phyloP scores from a whole-genome alignment of 768 basidiomycete genomes.

The Baorangia bicolor region DNA sequence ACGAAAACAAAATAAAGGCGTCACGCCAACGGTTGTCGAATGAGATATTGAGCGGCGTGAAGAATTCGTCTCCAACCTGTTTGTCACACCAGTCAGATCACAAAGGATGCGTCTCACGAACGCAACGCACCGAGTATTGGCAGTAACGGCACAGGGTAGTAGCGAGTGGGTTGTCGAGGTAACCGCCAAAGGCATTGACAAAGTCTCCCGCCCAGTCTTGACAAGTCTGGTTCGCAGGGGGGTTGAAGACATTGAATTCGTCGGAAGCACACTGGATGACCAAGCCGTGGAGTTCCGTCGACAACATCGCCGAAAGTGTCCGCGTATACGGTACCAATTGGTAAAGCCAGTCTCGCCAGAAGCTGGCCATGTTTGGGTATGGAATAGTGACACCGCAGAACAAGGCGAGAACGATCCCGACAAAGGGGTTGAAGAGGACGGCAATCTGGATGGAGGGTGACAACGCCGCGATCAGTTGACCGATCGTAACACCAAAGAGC shows the following conservation, averaged over 20 bases:
- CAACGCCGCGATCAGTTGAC: slow-evolving; percentile 71
- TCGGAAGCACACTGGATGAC: slow-evolving; percentile 58
- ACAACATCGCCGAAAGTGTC: slow-evolving; percentile 66
- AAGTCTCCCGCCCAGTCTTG: slow-evolving; percentile 68
- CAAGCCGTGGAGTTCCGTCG: slow-evolving; percentile 76
- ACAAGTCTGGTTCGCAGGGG: slow-evolving; percentile 76
- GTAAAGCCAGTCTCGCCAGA: slow-evolving; percentile 83
- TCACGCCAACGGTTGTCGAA: slow-evolving; percentile 68
- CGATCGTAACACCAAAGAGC: slow-evolving; percentile 69
- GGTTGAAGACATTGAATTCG: slow-evolving; percentile 72
- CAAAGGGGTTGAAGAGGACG: slow-evolving; percentile 77
- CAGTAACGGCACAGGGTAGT: slow-evolving; percentile 71
- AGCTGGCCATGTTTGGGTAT: slow-evolving; percentile 55
- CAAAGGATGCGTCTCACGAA: background rate
- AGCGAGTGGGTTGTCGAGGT: slow-evolving; percentile 65
- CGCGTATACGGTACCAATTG: slow-evolving; percentile 70
- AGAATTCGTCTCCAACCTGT: slow-evolving; percentile 68
- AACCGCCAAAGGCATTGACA: slow-evolving; percentile 61
- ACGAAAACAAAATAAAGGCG: slow-evolving; percentile 62
- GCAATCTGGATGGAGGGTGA: slow-evolving; percentile 78
- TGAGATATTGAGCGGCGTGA: slow-evolving; percentile 61
- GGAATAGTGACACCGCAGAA: slow-evolving; percentile 86
- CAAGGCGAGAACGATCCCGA: slow-evolving; percentile 58
- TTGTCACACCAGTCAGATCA: background rate
- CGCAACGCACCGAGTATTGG: slow-evolving; percentile 44